Conservation (phyloP, 2,329 filamentous ascomycete species). For the Magnaporthiopsis incrustans region DNA sequence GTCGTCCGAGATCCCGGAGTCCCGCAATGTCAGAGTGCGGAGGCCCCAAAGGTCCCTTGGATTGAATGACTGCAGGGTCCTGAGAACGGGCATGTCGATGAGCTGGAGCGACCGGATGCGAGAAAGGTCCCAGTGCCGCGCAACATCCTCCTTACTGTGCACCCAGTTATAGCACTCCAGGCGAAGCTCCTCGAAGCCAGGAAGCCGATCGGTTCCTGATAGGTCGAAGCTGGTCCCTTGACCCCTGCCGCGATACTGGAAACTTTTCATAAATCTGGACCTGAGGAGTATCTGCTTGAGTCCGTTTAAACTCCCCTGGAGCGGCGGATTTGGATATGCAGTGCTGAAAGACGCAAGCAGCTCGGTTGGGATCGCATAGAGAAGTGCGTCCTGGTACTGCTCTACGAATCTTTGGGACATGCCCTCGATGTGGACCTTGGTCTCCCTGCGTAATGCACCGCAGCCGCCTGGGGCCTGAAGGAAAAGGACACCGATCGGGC, state of each 20-base stretch:
- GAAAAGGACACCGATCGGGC: not conserved
- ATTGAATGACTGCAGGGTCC: conserved; percentile 34
- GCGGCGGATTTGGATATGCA: conserved; percentile 28
- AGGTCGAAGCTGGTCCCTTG: conserved; percentile 38
- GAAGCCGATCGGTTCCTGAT: conserved; percentile 29
- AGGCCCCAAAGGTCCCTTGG: conserved; percentile 28
- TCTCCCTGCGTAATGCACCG: conserved; percentile 5
- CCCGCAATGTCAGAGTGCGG: conserved; percentile 32
- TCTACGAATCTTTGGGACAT: conserved; percentile 14
- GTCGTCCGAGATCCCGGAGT: conserved; percentile 31
- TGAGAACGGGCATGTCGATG: conserved; percentile 33
- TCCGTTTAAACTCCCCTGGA: conserved; percentile 30
- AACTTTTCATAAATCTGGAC: conserved; percentile 25
- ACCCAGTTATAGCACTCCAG: conserved; percentile 43
- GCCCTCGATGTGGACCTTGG: conserved; percentile 6
- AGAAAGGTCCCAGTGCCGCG: conserved; percentile 38
- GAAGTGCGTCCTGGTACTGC: conserved; percentile 26
- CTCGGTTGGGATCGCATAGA: conserved; percentile 29
- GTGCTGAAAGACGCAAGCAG: conserved; percentile 33
- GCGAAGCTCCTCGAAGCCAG: conserved; percentile 30
- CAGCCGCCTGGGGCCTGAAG: not conserved
- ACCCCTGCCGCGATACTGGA: conserved; percentile 36
- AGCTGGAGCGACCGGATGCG: conserved; percentile 31
- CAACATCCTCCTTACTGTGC: conserved; percentile 29
- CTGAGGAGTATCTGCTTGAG: conserved; percentile 34